Base-by-base conservation (phyloP, 805 yeast genomes). In the Lipomyces starkeyi region DNA sequence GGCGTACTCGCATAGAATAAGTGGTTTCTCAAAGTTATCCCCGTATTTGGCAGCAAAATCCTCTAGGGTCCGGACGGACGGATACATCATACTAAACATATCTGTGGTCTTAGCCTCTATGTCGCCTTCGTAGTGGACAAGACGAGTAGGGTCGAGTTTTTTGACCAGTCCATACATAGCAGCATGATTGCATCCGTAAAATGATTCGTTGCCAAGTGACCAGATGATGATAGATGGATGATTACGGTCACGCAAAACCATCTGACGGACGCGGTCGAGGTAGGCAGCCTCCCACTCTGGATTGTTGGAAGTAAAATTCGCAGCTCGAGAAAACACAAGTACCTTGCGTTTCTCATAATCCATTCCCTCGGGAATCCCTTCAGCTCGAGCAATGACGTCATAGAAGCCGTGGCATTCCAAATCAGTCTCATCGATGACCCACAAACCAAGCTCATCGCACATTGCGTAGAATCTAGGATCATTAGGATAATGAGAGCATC, bases 201-300 rank as follows among this genome's bases (percentile, higher is more conserved):
- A 78, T 1, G 81, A 70, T 69, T 80, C 82, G 65, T 80, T 80
- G 9, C 82, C 82, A n/a, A 80, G 74, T 3, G 82, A 80, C 81
- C 81, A 80, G 59, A 79, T 77, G 29, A 79, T 68, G 9, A 79
- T 76, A 27, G 76, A 76, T 2, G 82, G 78, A 53, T 78, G 80
- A 62, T 78, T 78, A 29, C 74, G 69, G 65, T 80, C 82, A 32
- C 82, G 72, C 59, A 73, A 68, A 1, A 78, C 78, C 55, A 79
- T 67, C 58, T 75, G 77, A 27, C 66, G 64, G 9, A 76, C 78
- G 40, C 82, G 75, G 63, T 80, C 82, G 4, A 80, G 70, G 64
- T 80, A 80, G 49, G 80, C 81, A 2, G 58, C 73, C 53, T 74
- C 67, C 81, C 81, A 80, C 3, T 66, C 73, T 2, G 75, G 75